Conservation (phyloP, 768 basidiomycete species). For the Hypholoma sublateritium region DNA sequence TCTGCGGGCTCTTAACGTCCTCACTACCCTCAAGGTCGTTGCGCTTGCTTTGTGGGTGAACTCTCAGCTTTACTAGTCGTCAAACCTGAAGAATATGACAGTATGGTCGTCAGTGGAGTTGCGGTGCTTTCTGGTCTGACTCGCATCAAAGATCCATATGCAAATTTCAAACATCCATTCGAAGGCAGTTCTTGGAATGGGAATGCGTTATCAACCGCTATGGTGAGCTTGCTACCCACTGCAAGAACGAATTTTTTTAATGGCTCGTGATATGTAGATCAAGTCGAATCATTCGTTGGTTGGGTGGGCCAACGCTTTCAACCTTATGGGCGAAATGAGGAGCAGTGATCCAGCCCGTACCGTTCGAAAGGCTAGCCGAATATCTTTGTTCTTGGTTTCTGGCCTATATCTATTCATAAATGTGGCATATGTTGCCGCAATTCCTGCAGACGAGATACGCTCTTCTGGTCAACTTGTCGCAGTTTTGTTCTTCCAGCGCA, state of each 20-base stretch:
- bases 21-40: slow-evolving; percentile 29
- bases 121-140: slow-evolving; percentile 59
- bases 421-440: slow-evolving; percentile 34
- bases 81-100: slow-evolving; percentile 4
- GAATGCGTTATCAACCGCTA: slow-evolving; percentile 40
- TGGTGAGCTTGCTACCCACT: slow-evolving; percentile 18
- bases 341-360: slow-evolving; percentile 41
- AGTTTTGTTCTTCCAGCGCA: slow-evolving; percentile 30
- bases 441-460: slow-evolving; percentile 33
- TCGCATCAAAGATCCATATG: slow-evolving; percentile 49
- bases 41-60: slow-evolving; percentile 29
- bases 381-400: slow-evolving; percentile 40
- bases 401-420: slow-evolving; percentile 49
- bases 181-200: slow-evolving; percentile 45
- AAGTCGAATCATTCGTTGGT: slow-evolving; percentile 34
- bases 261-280: slow-evolving; percentile 20
- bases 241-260: background rate
- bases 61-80: background rate
- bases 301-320: slow-evolving; percentile 40
- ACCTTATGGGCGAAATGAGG: slow-evolving; percentile 44
- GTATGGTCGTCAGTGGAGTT: slow-evolving; percentile 53
- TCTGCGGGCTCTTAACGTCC: slow-evolving; percentile 28
- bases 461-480: slow-evolving; percentile 34
- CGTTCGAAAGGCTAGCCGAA: slow-evolving; percentile 40
- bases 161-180: slow-evolving; percentile 57